These are phyloP conservation scores for Fusarium dlaminii DNA, from an alignment of 2,329 filamentous ascomycete species.

Conservation along the genomic window DNA sequence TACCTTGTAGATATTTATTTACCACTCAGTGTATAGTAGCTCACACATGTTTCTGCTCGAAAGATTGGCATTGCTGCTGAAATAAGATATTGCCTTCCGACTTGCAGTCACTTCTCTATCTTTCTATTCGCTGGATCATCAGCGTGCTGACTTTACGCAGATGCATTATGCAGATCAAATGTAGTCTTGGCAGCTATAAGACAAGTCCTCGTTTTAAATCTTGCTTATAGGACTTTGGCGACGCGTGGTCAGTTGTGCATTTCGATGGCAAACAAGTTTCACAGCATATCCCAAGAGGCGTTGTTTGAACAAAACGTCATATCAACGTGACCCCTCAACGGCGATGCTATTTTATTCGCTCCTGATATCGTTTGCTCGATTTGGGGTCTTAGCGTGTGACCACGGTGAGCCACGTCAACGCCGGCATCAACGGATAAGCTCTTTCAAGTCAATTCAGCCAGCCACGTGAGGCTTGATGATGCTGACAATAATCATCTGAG, in stretches of 20 bases:
- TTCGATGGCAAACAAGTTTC: not conserved
- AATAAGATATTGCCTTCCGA: not conserved
- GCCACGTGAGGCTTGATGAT: constrained; percentile 13
- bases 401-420: not conserved
- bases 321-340: constrained; percentile 2
- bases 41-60: not conserved
- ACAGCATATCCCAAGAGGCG: not conserved
- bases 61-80: not conserved
- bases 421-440: not conserved
- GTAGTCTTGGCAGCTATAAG: not conserved
- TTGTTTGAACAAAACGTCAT: not conserved
- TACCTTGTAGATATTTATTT: not conserved
- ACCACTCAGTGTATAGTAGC: not conserved
- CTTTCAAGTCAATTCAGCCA: not conserved
- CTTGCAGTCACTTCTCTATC: not conserved
- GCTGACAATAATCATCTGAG: constrained; percentile 6
- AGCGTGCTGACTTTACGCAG: not conserved
- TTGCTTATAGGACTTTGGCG: not conserved
- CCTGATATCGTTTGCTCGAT: not conserved
- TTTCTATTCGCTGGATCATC: not conserved
- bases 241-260: not conserved
- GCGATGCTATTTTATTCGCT: constrained; percentile 11
- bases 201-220: not conserved
- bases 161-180: not conserved
- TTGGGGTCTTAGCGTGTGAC: not conserved